Conservation (phyloP, 192 early-diverging fungal species). For the Phycomyces nitens region DNA sequence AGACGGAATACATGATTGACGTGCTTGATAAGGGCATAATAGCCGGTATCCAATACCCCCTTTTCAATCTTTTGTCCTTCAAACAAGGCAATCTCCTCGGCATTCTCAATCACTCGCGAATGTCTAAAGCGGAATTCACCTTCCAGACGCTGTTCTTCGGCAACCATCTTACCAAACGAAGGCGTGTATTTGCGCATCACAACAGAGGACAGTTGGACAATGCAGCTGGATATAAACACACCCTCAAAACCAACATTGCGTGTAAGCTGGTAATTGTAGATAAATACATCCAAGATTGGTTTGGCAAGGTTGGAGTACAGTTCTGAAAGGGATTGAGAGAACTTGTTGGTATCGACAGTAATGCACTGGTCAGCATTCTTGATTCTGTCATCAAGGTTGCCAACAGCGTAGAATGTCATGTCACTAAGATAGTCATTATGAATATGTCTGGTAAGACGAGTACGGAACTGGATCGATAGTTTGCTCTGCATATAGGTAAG, state of each 20-base stretch:
- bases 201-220: constrained; percentile 74
- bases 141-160: constrained; percentile 86
- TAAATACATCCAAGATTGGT: constrained; percentile 88
- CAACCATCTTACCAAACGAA: constrained; percentile 94
- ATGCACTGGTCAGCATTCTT: constrained; percentile 87
- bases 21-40: constrained; percentile 78
- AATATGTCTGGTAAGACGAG: constrained; percentile 83
- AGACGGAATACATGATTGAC: constrained; percentile 81
- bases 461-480: constrained; percentile 76
- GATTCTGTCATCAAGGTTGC: constrained; percentile 91
- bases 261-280: constrained; percentile 88
- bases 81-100: constrained; percentile 94
- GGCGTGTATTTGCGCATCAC: constrained; percentile 85
- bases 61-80: constrained; percentile 83
- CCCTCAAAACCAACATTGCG: constrained; percentile 82
- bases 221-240: constrained; percentile 74
- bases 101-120: constrained; percentile 90
- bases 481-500: constrained; percentile 74
- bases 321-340: constrained; percentile 80
- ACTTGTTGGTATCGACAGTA: constrained; percentile 88
- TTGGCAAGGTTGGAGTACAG: constrained; percentile 96
- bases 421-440: constrained; percentile 82
- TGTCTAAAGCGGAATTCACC: constrained; percentile 96
- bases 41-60: constrained; percentile 73
- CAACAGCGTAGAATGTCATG: constrained; percentile 92